Base-by-base conservation (phyloP, 805 yeast genomes). In the Vanderwaltozyma polyspora region DNA sequence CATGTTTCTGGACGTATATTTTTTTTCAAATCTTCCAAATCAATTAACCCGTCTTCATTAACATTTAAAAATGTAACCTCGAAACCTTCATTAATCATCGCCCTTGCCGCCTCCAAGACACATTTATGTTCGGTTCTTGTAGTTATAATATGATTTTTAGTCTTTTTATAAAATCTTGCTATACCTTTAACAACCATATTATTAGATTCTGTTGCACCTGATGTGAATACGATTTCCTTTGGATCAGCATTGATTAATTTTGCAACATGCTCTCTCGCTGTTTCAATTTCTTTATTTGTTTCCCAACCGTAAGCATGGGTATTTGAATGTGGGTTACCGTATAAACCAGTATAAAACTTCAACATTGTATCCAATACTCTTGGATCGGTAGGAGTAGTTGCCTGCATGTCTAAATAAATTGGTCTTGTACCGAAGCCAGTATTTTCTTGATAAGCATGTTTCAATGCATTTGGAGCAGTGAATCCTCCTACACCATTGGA, bases 281-380 rank as follows among this genome's bases (percentile, higher is more conserved):
- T 63, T 54, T 91, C 98, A 13, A 91, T 91, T 39, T 79, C 95
- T 43, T 72, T 73, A 39, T 89, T 95, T 3, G 98, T 83, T 63
- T 91, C 99, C 99, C 99, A 91, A 24, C 99, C 99, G 57, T 89
- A 91, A 5, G 94, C 73, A 56, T 91, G 99, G 2, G 98, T 91
- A 39, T 91, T 76, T 5, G 95, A 85, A 62, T 91, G 99, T 16
- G 99, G 99, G 58, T 91, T 91, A 42, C 99, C 99, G 56, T 85
- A 91, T 37, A 84, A 67, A 4, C 97, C 97, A 2, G 97, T 89
- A 58, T 74, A 81, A 53, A 79, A 85, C 48, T 72, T 74, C 46
- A 84, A 57, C 94, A 84, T 85, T 46, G 76, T 79, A 55, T 84
- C 95, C 46, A 91, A 62, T 8, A 91, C 99, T 36, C 99, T 70